phyloP scores from a whole-genome alignment of 139 green algal genomes.

The Haematococcus sp. region DNA sequence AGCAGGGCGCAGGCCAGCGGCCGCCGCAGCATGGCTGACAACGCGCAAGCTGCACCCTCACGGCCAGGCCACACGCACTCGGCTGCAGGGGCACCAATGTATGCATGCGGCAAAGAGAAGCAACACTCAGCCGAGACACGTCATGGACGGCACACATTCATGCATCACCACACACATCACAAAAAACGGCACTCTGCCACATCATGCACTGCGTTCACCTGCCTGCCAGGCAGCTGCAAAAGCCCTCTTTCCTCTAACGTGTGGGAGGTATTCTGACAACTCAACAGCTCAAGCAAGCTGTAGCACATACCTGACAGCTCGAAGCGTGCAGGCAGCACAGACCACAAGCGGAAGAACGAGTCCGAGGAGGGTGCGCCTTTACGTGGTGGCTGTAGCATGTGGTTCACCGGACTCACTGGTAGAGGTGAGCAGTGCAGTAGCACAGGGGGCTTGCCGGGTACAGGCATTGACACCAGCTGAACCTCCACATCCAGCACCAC shows the following conservation, averaged over 20 bases:
- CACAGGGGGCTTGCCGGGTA: neutral
- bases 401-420: neutral
- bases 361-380: neutral
- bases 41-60: conserved; percentile 41
- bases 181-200: neutral
- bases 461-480: too few species aligned
- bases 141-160: neutral
- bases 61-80: conserved; percentile 38
- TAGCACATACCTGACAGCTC: conserved; percentile 46
- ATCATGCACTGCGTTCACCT: too few species aligned
- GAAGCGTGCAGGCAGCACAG: conserved; percentile 15
- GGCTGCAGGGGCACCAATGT: conserved; percentile 13
- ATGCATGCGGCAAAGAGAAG: neutral
- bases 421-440: conserved; percentile 15
- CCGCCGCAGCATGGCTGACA: conserved; percentile 48
- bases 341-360: conserved; percentile 34
- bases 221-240: too few species aligned
- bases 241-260: too few species aligned
- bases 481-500: too few species aligned
- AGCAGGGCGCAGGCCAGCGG: conserved; percentile 33
- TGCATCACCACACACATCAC: neutral
- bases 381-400: conserved; percentile 4
- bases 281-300: too few species aligned
- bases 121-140: neutral
- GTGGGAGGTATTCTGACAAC: too few species aligned